A percentile compares a stretch with the other conserved stretches of the same genome.
These are phyloP conservation scores for Lojkania enalia DNA, from an alignment of 2,329 filamentous ascomycete species.

Conservation along the genomic window DNA sequence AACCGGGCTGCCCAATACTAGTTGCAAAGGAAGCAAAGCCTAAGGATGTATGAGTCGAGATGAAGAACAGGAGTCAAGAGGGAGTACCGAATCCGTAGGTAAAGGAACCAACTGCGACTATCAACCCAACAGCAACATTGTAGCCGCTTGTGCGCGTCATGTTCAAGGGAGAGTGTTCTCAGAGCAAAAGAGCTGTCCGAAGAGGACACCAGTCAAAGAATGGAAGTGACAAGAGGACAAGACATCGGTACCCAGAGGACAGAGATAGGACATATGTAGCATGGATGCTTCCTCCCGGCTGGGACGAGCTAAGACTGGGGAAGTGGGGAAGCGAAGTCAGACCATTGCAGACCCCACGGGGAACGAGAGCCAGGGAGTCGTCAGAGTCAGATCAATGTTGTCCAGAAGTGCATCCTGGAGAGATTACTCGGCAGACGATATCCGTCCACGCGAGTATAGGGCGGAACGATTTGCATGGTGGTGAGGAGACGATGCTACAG, in stretches of 20 bases:
- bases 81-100: slow-evolving; percentile 29
- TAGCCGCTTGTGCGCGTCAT: slow-evolving; percentile 30
- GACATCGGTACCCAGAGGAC: no score
- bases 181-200: no score
- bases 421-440: slow-evolving; percentile 6
- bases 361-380: not conserved
- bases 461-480: no score
- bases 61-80: not conserved
- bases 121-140: slow-evolving; percentile 29
- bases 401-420: not conserved
- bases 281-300: slow-evolving; percentile 4
- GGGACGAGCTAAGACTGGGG: slow-evolving; percentile 5
- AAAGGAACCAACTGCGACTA: slow-evolving; percentile 27
- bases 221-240: no score
- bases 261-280: not conserved
- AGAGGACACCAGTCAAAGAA: no score
- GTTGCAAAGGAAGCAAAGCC: slow-evolving; percentile 31
- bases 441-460: not conserved
- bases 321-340: slow-evolving; percentile 5
- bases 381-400: not conserved
- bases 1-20: slow-evolving; percentile 26
- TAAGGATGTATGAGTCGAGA: slow-evolving; percentile 5
- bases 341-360: slow-evolving; percentile 5
- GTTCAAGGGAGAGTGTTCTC: slow-evolving; percentile 1
- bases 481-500: no score